Evolutionary conservation across 2,329 filamentous ascomycete species (phyloP).

Genomic region (Coniella vitis): DNA sequence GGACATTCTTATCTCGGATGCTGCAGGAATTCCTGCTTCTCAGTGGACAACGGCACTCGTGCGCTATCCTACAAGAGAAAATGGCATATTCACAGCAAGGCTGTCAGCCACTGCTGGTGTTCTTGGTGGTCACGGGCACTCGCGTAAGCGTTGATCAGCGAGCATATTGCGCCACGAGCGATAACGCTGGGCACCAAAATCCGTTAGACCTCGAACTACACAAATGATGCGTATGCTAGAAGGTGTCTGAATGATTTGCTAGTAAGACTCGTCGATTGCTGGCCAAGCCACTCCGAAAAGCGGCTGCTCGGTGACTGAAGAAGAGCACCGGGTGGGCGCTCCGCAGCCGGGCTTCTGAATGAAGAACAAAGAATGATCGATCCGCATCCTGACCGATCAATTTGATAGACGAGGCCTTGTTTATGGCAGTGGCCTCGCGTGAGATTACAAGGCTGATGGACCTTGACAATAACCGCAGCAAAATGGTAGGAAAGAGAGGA

Average conservation of each 20-base stretch:
- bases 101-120: background rate
- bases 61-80: background rate
- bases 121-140: background rate
- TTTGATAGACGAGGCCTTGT: too few relatives aligned
- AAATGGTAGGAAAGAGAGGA: too few relatives aligned
- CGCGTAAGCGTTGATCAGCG: background rate
- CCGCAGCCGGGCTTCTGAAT: background rate
- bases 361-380: too few relatives aligned
- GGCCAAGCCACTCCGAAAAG: background rate
- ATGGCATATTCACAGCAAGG: background rate
- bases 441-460: too few relatives aligned
- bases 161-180: background rate
- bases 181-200: background rate
- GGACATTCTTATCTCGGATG: background rate
- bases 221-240: background rate
- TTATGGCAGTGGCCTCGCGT: too few relatives aligned
- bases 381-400: too few relatives aligned
- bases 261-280: background rate
- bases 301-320: background rate
- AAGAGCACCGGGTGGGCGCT: background rate
- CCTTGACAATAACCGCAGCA: too few relatives aligned
- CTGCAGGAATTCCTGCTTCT: background rate
- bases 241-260: background rate
- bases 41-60: background rate
- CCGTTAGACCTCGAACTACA: background rate